Base-by-base conservation (phyloP, 345 rosid genomes). In the Moricandia moricandioides region DNA sequence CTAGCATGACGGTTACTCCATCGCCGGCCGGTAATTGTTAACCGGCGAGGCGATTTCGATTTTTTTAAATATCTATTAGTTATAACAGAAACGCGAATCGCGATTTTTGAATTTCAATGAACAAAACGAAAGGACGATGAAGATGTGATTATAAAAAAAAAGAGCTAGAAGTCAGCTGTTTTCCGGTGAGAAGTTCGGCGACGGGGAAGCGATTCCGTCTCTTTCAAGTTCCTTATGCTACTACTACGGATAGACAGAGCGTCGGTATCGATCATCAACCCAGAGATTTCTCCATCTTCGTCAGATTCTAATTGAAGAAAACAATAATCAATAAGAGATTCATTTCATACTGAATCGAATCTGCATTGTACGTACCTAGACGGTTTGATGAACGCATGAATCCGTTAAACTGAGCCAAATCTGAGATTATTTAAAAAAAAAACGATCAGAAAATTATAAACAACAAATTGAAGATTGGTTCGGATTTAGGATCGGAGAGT, bases 391-490 rank as follows among this genome's bases (percentile, higher is more conserved):
- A 17, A 40, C 69, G 86, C 80, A 82, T 83, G 83, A 90, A 83
- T 78, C 89, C 84, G 26, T 80, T 85, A 79, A 94, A 91, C 64
- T 85, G 86, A 73, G 88, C 91, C 84, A 92, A 87, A 86, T 94
- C 98, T 94, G 89, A 60, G 74, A 72, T 16, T 0, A 9, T 9
- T 37, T 6, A 31, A 45, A 18, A 72, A 18, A 72, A 56, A 31
- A 70, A 10, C 13, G 57, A 62, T 70, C 10, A 68, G 7, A 14
- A 4, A 39, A 10, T 65, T n/a, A 43, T 39, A 0, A 63, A 37
- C 45, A 63, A 37, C 45, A 49, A 4, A 7, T 30, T 17, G 8
- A 62, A 47, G 58, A 45, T 40, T 47, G 67, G 18, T 52, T n/a
- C 37, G 40, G 79, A 37, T 64, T 47, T 39, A n/a, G 18, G 55